Base-by-base conservation (phyloP, 2,329 filamentous ascomycete genomes). In the Gremmenia infestans region DNA sequence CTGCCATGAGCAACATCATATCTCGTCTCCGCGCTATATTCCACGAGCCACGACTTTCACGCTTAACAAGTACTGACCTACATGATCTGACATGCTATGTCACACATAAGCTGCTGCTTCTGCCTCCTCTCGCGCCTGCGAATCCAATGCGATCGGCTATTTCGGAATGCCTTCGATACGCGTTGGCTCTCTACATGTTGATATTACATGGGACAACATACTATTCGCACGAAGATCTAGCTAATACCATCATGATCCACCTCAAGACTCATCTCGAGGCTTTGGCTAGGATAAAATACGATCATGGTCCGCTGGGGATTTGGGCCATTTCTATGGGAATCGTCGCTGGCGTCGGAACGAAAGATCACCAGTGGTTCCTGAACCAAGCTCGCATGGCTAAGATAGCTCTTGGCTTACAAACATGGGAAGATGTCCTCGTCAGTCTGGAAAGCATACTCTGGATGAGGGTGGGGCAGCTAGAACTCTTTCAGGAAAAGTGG, bases 71-170 rank as follows among this genome's bases (percentile, higher is more conserved):
- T 0, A 77, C 76, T 0, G 70, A 73, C 47, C 72, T 83, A 0
- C 81, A 83, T 55, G 81, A 83, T 53, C 68, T 83, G 1, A 77
- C 78, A 5, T 81, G 77, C 50, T 83, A 79, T 59, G 74, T 79
- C 22, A 67, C 82, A 0, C 80, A 83, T 56, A 72, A 73, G 22
- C 70, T 83, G 1, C 57, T 82, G 0, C 63, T 70, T 2, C 42
- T 62, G 6, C 48, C 61, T 12, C 28, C 55, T 32, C 46, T 54
- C 2, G 22, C 50, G 2, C 32, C 36, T 5, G 15, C 42, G 1
- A 45, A 54, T 2, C 2, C 52, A 3, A 49, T 56, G 8, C 64
- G 67, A 23, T 32, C 28, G 3, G 57, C 66, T 2, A 62, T 70
- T 2, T 71, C 74, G 0, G 75, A 80, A 61, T 76, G 70, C 53